Evolutionary conservation across 2,329 filamentous ascomycete genomes (phyloP).

Genomic region (Hypoxylon sp.): DNA sequence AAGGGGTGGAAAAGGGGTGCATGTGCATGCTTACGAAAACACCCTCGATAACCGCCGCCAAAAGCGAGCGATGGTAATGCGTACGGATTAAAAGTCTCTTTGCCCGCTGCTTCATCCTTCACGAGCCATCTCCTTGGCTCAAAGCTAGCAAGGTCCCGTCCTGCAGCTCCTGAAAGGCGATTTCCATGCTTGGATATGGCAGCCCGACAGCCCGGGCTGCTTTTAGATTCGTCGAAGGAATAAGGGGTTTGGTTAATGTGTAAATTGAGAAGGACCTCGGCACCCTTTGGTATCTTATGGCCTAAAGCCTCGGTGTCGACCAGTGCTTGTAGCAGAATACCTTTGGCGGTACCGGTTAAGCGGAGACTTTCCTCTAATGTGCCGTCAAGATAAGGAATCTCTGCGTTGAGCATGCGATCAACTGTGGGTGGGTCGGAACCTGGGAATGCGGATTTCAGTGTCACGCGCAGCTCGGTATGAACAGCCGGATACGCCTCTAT

Average conservation of each 20-base stretch:
- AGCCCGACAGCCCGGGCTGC: neutral
- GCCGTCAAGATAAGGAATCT: no score
- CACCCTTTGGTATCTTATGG: neutral
- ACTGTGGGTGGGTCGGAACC: no score
- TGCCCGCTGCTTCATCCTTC: neutral
- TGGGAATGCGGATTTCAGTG: no score
- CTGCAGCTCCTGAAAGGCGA: neutral
- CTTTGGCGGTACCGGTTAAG: neutral
- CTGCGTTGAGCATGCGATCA: no score
- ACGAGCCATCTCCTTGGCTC: neutral
- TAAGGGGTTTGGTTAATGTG: neutral
- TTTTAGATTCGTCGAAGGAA: neutral
- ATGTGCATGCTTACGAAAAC: no score
- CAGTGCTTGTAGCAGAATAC: neutral
- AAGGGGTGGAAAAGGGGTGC: no score
- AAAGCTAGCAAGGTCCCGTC: neutral
- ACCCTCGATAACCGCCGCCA: neutral
- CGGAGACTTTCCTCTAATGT: neutral
- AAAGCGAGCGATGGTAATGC: neutral
- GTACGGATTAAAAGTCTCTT: slow-evolving; percentile 3
- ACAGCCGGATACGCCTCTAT: no score
- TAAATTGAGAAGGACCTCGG: neutral
- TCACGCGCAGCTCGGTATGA: no score
- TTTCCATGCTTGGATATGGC: neutral
- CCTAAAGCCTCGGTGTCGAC: neutral